phyloP scores from a whole-genome alignment of 352 stramenopile genomes.

The Peronospora destructor region DNA sequence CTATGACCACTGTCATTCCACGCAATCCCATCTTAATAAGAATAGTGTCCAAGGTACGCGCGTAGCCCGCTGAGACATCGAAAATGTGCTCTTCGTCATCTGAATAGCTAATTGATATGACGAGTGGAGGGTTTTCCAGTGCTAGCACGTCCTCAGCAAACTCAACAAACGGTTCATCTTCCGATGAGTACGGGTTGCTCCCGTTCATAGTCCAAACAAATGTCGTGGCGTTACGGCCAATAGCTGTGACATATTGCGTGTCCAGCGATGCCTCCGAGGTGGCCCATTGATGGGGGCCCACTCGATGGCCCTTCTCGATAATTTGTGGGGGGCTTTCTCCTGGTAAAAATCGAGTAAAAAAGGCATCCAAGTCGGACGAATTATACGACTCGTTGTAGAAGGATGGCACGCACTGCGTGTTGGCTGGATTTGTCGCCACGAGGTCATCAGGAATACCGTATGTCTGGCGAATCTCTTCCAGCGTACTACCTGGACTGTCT shows the following conservation, averaged over 20 bases:
- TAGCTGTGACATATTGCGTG: slow-evolving; percentile 86
- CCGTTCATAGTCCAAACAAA: slow-evolving; percentile 77
- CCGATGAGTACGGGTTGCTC: slow-evolving; percentile 77
- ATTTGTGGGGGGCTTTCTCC: slow-evolving; percentile 39
- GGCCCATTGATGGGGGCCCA: slow-evolving; percentile 32
- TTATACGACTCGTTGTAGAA: slow-evolving; percentile 74
- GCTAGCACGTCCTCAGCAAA: slow-evolving; percentile 64
- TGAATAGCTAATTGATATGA: slow-evolving; percentile 88
- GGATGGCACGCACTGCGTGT: slow-evolving; percentile 57
- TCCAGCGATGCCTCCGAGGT: slow-evolving; percentile 83
- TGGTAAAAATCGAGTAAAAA: slow-evolving; percentile 49
- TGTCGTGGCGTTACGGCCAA: slow-evolving; percentile 71
- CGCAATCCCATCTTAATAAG: slow-evolving; percentile 86
- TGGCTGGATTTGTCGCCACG: slow-evolving; percentile 56
- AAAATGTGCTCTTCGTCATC: slow-evolving; percentile 88
- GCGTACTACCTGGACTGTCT: slow-evolving; percentile 18
- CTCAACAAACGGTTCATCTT: slow-evolving; percentile 83
- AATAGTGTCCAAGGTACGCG: slow-evolving; percentile 73
- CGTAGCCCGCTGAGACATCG: slow-evolving; percentile 59
- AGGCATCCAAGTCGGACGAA: slow-evolving; percentile 44
- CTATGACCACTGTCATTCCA: slow-evolving; percentile 83
- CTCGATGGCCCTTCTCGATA: slow-evolving; percentile 46
- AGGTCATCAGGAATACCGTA: slow-evolving; percentile 68
- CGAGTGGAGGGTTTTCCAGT: slow-evolving; percentile 62
- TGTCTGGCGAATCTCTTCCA: slow-evolving; percentile 42